phyloP scores from a whole-genome alignment of 305 asterid genomes.

The Rubia occidens region DNA sequence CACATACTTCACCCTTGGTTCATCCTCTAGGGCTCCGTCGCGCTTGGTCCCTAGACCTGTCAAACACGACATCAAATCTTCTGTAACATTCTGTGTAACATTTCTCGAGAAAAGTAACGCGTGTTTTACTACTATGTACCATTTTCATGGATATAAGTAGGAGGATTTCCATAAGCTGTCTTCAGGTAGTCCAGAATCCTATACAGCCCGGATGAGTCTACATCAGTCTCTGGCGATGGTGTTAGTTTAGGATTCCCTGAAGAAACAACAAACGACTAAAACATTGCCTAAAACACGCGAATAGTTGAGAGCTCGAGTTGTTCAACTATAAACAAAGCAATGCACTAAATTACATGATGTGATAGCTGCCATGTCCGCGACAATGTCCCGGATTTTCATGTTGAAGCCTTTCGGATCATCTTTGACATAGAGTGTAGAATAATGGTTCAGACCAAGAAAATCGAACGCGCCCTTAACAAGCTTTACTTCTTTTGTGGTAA shows the following conservation, averaged over 20 bases:
- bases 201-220: slow-evolving; percentile 32
- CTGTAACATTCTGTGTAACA: no score
- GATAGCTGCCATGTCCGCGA: slow-evolving; percentile 25
- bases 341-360: slow-evolving; percentile 23
- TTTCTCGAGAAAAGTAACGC: not conserved
- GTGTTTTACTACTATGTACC: no score
- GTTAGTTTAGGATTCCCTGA: slow-evolving; percentile 13
- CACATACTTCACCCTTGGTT: slow-evolving; percentile 5
- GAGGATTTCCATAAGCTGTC: slow-evolving; percentile 38
- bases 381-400: slow-evolving; percentile 22
- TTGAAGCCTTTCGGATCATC: slow-evolving; percentile 18
- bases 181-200: slow-evolving; percentile 35
- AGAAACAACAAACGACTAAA: not conserved
- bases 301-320: not conserved
- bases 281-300: not conserved
- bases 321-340: no score
- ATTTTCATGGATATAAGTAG: slow-evolving; percentile 48
- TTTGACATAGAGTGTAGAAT: slow-evolving; percentile 18
- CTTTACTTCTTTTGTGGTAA: slow-evolving; percentile 7
- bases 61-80: no score
- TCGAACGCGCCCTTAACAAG: slow-evolving; percentile 21
- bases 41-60: slow-evolving; percentile 29
- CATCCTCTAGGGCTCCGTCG: slow-evolving; percentile 16
- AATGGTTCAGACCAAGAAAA: slow-evolving; percentile 19
- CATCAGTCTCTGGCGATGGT: slow-evolving; percentile 23